phyloP scores from a whole-genome alignment of 805 yeast species.

The Candida argentea region DNA sequence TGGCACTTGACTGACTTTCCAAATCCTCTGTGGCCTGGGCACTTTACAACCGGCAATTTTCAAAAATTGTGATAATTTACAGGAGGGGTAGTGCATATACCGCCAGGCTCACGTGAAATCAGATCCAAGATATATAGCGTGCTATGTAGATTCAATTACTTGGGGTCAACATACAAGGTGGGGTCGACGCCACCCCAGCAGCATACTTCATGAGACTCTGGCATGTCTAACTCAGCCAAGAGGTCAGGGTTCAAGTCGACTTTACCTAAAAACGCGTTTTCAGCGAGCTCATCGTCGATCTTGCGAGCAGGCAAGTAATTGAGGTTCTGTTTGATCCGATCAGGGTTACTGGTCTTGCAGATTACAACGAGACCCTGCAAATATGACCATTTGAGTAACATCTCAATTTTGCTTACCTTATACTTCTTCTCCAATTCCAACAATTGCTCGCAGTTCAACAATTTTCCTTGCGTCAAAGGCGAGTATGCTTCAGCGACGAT shows the following conservation, averaged over 20 bases:
- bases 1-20: no score
- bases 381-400: conserved; percentile 63
- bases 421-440: conserved; percentile 38
- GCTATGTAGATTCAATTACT: no score
- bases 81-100: no score
- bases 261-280: conserved; percentile 20
- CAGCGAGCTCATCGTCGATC: conserved; percentile 15
- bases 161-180: conserved; percentile 13
- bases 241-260: conserved; percentile 31
- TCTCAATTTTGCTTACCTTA: conserved; percentile 46
- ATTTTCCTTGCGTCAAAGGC: conserved; percentile 61
- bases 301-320: conserved; percentile 34
- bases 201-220: conserved; percentile 24
- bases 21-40: no score
- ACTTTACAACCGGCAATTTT: no score
- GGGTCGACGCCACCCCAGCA: conserved; percentile 27
- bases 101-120: no score
- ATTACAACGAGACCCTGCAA: conserved; percentile 43
- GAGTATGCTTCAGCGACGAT: conserved; percentile 68
- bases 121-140: no score
- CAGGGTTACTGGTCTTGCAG: conserved; percentile 39
- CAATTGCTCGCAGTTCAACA: conserved; percentile 46
- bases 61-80: no score
- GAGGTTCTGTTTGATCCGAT: conserved; percentile 45
- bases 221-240: conserved; percentile 23